Base-by-base conservation (phyloP, 495 filamentous ascomycete species). In the Delitschia confertaspora region DNA sequence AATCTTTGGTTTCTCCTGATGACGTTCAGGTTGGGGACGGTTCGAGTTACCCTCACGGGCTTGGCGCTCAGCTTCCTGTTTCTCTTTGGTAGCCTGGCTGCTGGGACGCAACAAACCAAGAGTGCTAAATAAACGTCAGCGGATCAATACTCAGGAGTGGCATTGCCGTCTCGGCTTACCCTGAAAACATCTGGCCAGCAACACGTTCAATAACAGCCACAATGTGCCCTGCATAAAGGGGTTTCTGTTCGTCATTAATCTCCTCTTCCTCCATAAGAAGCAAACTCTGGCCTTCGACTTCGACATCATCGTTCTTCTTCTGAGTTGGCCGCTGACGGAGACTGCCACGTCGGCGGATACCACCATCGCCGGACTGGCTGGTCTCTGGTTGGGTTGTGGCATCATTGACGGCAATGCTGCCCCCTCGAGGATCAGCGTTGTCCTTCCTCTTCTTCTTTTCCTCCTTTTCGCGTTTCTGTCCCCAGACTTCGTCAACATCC, bases 361-460 rank as follows among this genome's bases (percentile, higher is more conserved):
- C 86, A 55, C 89, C 88, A 48, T 80, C 80, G 22, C 69, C 72
- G 32, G 88, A 71, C 42, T 77, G 76, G 47, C 72, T 71, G 40
- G 67, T 71, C 40, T 85, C 77, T 68, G 46, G 79, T 69, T 50
- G 74, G 49, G 60, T 85, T 76, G 60, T 79, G 71, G 63, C 63
- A 59, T 78, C 79, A 30, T 83, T 79, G 55, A 79, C 82, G 22
- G 69, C 82, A 45, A 80, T 80, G 49, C 70, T 70, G 31, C 78
- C 75, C 24, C 78, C 78, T 42, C 91, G 78, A 33, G 86, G 85
- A 57, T 95, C 91, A 17, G 87, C 93, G 45, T 93, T 91, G 57
- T 98, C 91, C 71, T 98, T 98, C 61, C 91, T 83, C 70, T 96
- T 96, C 79, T 98, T 98, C 72, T 98, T 98, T 57, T 98, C 91